These are phyloP conservation scores for Puya raimondii DNA, from an alignment of 176 grass and related monocot species.

Conservation along the genomic window DNA sequence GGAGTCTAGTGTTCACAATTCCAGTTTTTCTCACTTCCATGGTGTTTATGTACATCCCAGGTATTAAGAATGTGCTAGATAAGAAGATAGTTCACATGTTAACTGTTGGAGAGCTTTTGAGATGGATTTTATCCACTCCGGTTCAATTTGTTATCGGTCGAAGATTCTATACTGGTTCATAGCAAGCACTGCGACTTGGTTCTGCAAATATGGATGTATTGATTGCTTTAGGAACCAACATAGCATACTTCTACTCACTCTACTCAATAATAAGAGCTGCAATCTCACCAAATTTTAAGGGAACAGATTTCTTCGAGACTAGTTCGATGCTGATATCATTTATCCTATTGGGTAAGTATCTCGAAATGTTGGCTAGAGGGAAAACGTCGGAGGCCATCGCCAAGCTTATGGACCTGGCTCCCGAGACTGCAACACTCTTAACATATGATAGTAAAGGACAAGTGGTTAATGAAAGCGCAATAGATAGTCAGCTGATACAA, in stretches of 20 bases:
- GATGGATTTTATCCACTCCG: conserved; percentile 83
- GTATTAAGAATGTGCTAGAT: conserved; percentile 45
- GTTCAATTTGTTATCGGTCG: conserved; percentile 85
- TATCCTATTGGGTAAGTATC: conserved; percentile 92
- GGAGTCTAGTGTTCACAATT: conserved; percentile 81
- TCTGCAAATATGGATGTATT: conserved; percentile 99
- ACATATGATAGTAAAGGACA: conserved; percentile 47
- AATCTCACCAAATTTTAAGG: conserved; percentile 47
- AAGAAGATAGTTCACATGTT: conserved; percentile 82
- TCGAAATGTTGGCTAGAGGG: conserved; percentile 94
- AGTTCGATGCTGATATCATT: conserved; percentile 98
- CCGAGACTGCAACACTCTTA: conserved; percentile 60
- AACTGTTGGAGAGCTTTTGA: conserved; percentile 61
- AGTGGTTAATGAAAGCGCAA: conserved; percentile 58
- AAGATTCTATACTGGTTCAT: conserved; percentile 81
- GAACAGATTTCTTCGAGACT: conserved; percentile 97
- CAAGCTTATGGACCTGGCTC: conserved; percentile 93
- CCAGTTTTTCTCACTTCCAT: conserved; percentile 92
- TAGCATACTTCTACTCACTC: conserved; percentile 82
- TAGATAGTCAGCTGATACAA: conserved; percentile 87
- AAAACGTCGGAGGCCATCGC: conserved; percentile 92
- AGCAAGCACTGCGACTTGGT: conserved; percentile 55
- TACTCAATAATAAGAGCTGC: conserved; percentile 75
- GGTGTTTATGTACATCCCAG: conserved; percentile 94
- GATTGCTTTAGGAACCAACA: conserved; percentile 90